Evolutionary conservation across 495 filamentous ascomycete genomes (phyloP), one percentile per base, ranked within the genome.

Genomic region (Monascus purpureus): DNA sequence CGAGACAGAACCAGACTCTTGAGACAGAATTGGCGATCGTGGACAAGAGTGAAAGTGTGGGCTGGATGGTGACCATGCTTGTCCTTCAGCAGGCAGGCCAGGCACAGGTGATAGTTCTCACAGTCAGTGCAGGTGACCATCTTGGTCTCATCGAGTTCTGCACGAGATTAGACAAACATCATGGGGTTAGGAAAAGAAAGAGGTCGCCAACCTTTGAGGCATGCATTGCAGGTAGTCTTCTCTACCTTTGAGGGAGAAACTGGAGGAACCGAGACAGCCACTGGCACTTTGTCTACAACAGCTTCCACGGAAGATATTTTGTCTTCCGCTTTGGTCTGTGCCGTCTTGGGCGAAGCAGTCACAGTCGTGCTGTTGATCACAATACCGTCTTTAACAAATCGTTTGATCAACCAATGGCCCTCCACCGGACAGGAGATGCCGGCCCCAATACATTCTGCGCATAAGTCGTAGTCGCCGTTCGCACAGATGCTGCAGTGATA

Each of bases 401-500:
- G 74, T 72, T 92, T 94, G 50, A 96, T 87, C 55, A 99, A 61
- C 84, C 84, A 95, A 62, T 99, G 90, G 32, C 68, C 65, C 9
- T 75, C 70, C 27, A 72, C 72, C 29, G 69, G 70, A 62, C 92
- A 99, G 23, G 78, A 69, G 16, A 76, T 65, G 37, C 86, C 85
- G 17, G 61, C 59, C 28, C 74, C 65, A 24, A 94, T 73, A 52
- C 90, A 99, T 17, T 62, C 50, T 33, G 71, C 68, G 61, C 90
- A 99, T 30, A 99, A 72, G 45, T 99, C 90, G 46, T 84, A 99
- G 54, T 99, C 92, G 17, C 90, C 90, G 32, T 77, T 65, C 39
- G 94, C 82, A 53, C 92, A 99, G 33, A 75, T 80, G 45, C 81
- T 79, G 63, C 90, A 99, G 57, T 99, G 90, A 52, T 82, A 99